A percentile compares a stretch with the other conserved stretches of the same genome.
Conservation (phyloP, 257 asterid species). For the Solanum rostratum region DNA sequence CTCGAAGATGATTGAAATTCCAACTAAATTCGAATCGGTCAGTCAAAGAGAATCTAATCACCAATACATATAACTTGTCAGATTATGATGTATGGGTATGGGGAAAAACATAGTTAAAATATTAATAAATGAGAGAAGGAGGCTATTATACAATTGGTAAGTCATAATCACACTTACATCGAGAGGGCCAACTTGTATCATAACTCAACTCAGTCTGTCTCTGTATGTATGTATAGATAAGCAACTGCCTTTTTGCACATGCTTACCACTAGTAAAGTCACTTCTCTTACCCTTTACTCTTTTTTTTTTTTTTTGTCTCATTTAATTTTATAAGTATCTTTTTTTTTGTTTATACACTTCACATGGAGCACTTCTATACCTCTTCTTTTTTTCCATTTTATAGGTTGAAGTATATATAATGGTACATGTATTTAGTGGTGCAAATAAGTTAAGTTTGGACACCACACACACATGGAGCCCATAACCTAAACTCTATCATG, state of each 20-base stretch:
- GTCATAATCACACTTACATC: constrained; percentile 13
- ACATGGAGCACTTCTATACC: background rate
- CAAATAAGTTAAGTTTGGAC: background rate
- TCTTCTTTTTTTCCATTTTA: background rate
- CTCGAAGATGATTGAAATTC: no score
- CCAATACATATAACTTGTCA: background rate
- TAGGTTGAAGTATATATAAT: background rate
- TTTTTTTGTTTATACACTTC: background rate
- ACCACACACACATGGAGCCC: constrained; percentile 6
- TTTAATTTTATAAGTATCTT: background rate
- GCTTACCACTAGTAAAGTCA: constrained; percentile 13
- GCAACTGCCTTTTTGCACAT: constrained; percentile 37
- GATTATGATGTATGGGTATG: background rate
- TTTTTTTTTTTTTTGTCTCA: background rate
- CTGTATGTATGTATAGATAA: background rate
- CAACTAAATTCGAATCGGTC: no score
- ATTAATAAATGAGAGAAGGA: background rate
- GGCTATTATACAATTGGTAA: background rate
- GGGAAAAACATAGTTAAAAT: background rate
- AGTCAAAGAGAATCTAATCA: background rate
- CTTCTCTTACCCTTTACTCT: background rate
- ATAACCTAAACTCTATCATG: constrained; percentile 7
- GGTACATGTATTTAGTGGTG: background rate
- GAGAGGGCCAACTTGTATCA: background rate
- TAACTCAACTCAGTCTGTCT: background rate